These are phyloP conservation scores for Quercus wislizeni DNA, from an alignment of 306 rosid species.

Conservation along the genomic window DNA sequence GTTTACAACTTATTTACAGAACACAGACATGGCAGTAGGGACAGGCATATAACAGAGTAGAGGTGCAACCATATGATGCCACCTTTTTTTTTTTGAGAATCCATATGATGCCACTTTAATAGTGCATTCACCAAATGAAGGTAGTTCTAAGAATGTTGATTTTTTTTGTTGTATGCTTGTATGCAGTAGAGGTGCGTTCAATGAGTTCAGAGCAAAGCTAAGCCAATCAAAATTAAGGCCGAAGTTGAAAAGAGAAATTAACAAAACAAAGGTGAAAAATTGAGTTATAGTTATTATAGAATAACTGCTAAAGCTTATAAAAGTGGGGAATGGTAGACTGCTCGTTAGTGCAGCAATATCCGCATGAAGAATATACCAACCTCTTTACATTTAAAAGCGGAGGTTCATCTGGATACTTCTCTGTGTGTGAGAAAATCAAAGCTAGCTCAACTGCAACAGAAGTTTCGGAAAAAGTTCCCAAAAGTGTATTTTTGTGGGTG, in stretches of 20 bases:
- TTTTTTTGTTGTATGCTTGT: background rate
- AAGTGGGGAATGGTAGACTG: background rate
- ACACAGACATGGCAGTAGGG: background rate
- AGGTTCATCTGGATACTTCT: conserved; percentile 97
- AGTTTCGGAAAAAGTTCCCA: conserved; percentile 29
- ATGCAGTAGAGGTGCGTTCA: background rate
- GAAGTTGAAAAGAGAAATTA: background rate
- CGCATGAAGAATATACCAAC: conserved; percentile 29
- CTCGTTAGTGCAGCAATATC: background rate
- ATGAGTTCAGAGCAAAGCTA: background rate
- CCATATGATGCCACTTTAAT: background rate
- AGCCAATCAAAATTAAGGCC: background rate
- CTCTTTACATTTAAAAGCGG: conserved; percentile 88
- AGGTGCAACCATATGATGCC: background rate
- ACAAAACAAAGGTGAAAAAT: background rate
- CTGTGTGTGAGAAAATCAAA: conserved; percentile 87
- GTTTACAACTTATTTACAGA: background rate
- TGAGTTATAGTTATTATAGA: background rate
- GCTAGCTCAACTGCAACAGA: conserved; percentile 84
- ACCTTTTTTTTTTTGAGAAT: too few species aligned
- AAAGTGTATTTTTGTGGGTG: background rate
- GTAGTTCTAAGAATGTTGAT: background rate
- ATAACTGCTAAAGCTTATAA: background rate
- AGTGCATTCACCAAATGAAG: background rate
- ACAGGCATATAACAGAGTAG: background rate